Conservation (phyloP, 2,329 filamentous ascomycete genomes). For the Helotiales sp. region DNA sequence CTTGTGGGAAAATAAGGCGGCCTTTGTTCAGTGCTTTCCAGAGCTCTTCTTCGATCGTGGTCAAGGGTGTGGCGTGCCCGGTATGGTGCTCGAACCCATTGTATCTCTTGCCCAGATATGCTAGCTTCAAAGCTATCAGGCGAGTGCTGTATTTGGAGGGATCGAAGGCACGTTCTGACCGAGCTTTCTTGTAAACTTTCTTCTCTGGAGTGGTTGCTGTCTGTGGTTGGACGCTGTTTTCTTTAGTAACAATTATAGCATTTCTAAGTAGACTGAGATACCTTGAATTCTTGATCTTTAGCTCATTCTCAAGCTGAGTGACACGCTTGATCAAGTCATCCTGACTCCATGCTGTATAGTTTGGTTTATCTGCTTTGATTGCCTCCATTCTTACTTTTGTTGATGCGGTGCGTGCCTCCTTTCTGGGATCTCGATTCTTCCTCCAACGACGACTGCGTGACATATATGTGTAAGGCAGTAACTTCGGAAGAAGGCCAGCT, state of each 20-base stretch:
- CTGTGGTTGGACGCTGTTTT: neutral
- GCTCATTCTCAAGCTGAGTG: conserved; percentile 63
- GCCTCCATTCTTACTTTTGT: conserved; percentile 17
- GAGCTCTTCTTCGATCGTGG: conserved; percentile 89
- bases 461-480: conserved; percentile 5
- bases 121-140: conserved; percentile 87
- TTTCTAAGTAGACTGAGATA: conserved; percentile 1
- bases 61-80: conserved; percentile 64
- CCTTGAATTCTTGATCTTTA: conserved; percentile 50
- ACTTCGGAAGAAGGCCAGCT: conserved; percentile 5
- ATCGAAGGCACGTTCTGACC: conserved; percentile 53
- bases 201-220: conserved; percentile 34
- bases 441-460: conserved; percentile 20
- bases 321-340: conserved; percentile 69
- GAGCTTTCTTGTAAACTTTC: conserved; percentile 39
- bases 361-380: conserved; percentile 31
- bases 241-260: neutral
- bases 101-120: conserved; percentile 88
- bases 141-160: conserved; percentile 79
- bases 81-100: conserved; percentile 90
- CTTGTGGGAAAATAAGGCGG: conserved; percentile 72
- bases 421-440: conserved; percentile 13
- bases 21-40: conserved; percentile 88
- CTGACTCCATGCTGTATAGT: conserved; percentile 68
- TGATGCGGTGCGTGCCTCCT: conserved; percentile 14